Evolutionary conservation across 2,329 filamentous ascomycete genomes (phyloP), one percentile per base, ranked within the genome.

Genomic region (Botrytis paeoniae): DNA sequence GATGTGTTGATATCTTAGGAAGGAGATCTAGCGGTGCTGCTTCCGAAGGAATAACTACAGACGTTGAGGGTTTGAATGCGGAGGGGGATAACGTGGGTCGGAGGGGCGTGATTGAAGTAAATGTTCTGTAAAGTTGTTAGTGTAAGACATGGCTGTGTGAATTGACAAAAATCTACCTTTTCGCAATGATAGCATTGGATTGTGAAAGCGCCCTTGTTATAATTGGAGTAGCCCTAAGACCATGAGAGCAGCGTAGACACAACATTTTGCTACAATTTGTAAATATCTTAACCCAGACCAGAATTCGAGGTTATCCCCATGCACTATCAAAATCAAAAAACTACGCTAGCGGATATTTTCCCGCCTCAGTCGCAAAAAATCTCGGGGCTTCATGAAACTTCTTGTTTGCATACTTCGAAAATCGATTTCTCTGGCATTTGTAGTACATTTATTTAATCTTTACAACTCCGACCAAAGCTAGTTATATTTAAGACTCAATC

Each of bases 1-100:
- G 79, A 73, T 80, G 78, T 66, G 77, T 70, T 39, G 79, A 79
- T 22, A 80, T 80, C 64, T 79, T 81, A 9, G 79, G 78, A 12
- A 80, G 66, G 12, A 81, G 74, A 71, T 81, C 79, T 37, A 79
- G 71, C 10, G 75, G 43, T 18, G 60, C 72, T 54, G 59, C 54
- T 57, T 57, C 65, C n/a, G 70, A 61, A 39, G 45, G 25, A 14
- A 57, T 9, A 20, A 43, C 62, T 12, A 61, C 60, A 29, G 64
- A 43, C 45, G 66, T 57, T 43, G 73, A 73, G 41, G 74, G 70
- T 43, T 64, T 74, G 59, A 76, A 74, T 22, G 69, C 54, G 22
- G 75, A 74, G 9, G 75, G 74, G n/a, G 75, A 77, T 43, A 80
- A 70, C 16, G 76, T 77, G 39, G 80, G 79, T 66, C 79, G 75